Evolutionary conservation across 345 rosid genomes (phyloP).

Genomic region (Gossypium australe): DNA sequence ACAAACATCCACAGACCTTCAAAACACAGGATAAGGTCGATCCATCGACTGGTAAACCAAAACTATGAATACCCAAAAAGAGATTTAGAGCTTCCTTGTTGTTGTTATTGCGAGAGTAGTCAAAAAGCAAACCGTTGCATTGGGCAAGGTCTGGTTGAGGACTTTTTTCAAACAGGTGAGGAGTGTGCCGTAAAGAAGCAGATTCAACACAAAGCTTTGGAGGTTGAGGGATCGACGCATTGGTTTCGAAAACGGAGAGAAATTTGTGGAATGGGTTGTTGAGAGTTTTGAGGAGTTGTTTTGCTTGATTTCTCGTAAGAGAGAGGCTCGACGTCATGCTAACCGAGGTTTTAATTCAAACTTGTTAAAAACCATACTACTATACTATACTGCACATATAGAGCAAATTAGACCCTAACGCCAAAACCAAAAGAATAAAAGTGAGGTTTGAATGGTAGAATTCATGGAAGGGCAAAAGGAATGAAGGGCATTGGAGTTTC

Average conservation of each 20-base stretch:
- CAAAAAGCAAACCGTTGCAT: conserved; percentile 41
- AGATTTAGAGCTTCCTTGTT: conserved; percentile 47
- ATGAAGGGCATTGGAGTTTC: too few species aligned
- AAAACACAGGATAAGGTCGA: conserved; percentile 59
- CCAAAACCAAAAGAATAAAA: too few species aligned
- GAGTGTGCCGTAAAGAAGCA: conserved; percentile 12
- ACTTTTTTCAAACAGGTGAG: conserved; percentile 46
- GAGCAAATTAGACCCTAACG: too few species aligned
- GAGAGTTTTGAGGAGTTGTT: conserved; percentile 7
- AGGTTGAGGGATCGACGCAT: background rate
- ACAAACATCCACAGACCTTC: conserved; percentile 55
- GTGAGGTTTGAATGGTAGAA: too few species aligned
- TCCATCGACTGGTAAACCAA: conserved; percentile 44
- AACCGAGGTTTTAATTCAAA: too few species aligned
- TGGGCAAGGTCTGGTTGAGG: conserved; percentile 23
- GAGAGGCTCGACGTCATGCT: conserved; percentile 14
- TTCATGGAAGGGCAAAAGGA: too few species aligned
- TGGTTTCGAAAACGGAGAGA: background rate
- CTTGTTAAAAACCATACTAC: background rate
- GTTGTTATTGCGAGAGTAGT: conserved; percentile 43
- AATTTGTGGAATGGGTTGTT: conserved; percentile 6
- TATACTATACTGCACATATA: too few species aligned
- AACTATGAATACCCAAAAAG: conserved; percentile 45
- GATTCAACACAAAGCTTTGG: background rate
- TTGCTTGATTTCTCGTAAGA: conserved; percentile 15